Conservation (phyloP, 2,329 filamentous ascomycete genomes). For the Trichoderma koningiopsis region DNA sequence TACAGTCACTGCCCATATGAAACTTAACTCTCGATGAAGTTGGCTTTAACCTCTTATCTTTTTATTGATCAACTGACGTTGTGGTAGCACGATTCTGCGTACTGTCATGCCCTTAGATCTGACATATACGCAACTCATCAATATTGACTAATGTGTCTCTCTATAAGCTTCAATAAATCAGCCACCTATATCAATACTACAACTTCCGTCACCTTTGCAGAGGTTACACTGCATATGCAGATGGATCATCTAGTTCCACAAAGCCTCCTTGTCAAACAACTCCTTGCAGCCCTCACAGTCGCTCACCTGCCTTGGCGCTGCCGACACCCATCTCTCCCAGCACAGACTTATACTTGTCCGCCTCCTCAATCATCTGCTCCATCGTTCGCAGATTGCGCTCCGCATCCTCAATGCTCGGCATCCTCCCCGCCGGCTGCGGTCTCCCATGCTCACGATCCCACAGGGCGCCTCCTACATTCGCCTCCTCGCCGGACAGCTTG, state of each 20-base stretch:
- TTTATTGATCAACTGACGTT: not conserved
- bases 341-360: constrained; percentile 61
- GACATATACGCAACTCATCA: not conserved
- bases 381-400: constrained; percentile 66
- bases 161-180: not conserved
- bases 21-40: not conserved
- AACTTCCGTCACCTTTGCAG: not conserved
- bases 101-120: not conserved
- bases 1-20: not conserved
- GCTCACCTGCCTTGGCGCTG: constrained; percentile 19
- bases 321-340: constrained; percentile 47
- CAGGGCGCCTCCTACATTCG: constrained; percentile 74
- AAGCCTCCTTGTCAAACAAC: not conserved
- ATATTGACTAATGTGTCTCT: not conserved
- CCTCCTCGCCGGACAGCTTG: constrained; percentile 79
- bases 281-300: constrained; percentile 8
- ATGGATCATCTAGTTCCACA: not conserved
- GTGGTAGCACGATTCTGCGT: not conserved
- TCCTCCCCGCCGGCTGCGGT: constrained; percentile 56
- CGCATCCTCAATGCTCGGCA: constrained; percentile 72
- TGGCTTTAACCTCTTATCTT: not conserved
- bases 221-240: not conserved
- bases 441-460: constrained; percentile 52
- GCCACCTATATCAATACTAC: not conserved
- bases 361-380: constrained; percentile 81